A percentile compares a stretch with the other conserved stretches of the same genome.
These are phyloP conservation scores for Xylariaceae sp. DNA, from an alignment of 2,329 filamentous ascomycete genomes.

Conservation along the genomic window DNA sequence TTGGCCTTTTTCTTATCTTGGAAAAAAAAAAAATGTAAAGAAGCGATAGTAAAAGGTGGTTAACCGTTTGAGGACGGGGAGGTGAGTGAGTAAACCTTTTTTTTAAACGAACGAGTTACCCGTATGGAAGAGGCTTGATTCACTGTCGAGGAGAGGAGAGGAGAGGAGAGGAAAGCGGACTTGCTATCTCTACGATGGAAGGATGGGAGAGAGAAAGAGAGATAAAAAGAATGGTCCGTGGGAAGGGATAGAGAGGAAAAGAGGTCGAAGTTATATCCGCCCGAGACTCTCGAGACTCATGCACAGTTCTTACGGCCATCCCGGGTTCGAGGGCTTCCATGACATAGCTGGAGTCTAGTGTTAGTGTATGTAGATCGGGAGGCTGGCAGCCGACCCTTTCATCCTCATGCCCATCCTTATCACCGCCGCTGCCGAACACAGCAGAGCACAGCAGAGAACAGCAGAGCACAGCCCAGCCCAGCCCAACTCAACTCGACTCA, in stretches of 20 bases:
- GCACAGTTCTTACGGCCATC: too few species aligned
- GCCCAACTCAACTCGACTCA: not conserved
- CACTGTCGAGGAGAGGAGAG: too few species aligned
- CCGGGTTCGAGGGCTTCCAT: not conserved
- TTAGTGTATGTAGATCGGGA: too few species aligned
- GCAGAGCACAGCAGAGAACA: too few species aligned
- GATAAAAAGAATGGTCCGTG: not conserved
- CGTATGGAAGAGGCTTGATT: not conserved
- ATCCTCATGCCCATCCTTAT: not conserved
- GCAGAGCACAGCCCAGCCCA: too few species aligned
- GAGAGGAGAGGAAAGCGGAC: too few species aligned
- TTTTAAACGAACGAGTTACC: conserved; percentile 32
- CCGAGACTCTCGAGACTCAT: not conserved
- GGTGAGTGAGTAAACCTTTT: too few species aligned
- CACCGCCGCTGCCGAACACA: not conserved
- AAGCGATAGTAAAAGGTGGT: conserved; percentile 13
- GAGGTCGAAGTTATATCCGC: conserved; percentile 11
- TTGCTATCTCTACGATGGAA: too few species aligned
- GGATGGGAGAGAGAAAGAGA: not conserved
- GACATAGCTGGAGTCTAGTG: not conserved
- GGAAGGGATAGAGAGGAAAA: not conserved
- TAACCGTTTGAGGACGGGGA: conserved; percentile 24
- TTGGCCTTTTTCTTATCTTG: too few species aligned
- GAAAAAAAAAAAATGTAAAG: conserved; percentile 1
- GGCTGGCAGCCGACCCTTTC: too few species aligned